Base-by-base conservation (phyloP, 2,329 filamentous ascomycete species). In the Monilinia polystroma region DNA sequence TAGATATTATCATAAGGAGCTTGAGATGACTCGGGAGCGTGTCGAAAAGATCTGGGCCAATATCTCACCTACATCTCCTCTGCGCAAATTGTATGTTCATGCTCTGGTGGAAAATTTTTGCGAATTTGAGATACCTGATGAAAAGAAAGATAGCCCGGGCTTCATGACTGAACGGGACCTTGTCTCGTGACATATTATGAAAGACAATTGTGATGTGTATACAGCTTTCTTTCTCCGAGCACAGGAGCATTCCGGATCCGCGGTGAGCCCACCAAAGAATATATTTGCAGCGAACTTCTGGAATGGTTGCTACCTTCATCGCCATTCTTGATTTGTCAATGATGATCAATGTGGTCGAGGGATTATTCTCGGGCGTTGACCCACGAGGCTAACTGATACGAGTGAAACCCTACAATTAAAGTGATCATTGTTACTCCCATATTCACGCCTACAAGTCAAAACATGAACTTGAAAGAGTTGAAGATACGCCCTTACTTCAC, bases 1-100 rank as follows among this genome's bases (percentile, higher is more conserved):
- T 43, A 0, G 4, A 7, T 1, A 5, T 11, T 35, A 11, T 10
- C 3, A n/a, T 3, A 14, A 20, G 29, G 0, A 8, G 1, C 32
- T 12, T 18, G 32, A 41, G 8, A 18, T 29, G 3, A 38, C 3
- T 29, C 6, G 26, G 0, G 16, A 18, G 49, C 59, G 26, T 20
- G 18, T 26, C 23, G 23, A 29, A 18, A 32, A 43, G 16, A 38
- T 63, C 3, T 55, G 60, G 38, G 20, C 18, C 38, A 63, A 45
- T 23, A 45, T 35, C 1, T 43, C 32, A 16, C 1, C 20, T 38
- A 11, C 3, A 20, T 49, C 52, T 26, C 52, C n/a, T 49, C 11
- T 64, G 26, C 35, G 41, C 2, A 49, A 11, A 43, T 64, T 20
- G 20, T 29, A 7, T 18, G 12, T 57, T 26, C 23, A 38, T 49